A percentile compares a stretch with the other conserved stretches of the same genome.
Conservation (phyloP, 352 stramenopile species). For the Phytophthora pini region DNA sequence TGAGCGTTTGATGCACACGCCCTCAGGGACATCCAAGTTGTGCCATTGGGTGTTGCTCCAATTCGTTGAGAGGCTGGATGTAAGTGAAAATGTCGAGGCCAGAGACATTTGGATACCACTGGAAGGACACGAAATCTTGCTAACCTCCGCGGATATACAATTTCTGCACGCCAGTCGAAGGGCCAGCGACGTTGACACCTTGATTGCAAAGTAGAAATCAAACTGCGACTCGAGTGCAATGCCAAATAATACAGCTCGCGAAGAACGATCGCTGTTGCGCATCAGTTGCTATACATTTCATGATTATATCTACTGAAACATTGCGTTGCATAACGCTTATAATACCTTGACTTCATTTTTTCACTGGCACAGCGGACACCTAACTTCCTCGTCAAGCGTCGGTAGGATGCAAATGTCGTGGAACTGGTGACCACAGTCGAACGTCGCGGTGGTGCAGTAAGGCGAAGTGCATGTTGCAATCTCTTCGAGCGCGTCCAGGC, state of each 20-base stretch:
- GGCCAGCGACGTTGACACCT: no score
- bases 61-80: no score
- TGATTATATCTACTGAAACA: slow-evolving; percentile 17
- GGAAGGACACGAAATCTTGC: no score
- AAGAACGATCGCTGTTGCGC: slow-evolving; percentile 1
- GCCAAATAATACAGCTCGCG: neutral
- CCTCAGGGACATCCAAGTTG: no score
- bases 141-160: no score
- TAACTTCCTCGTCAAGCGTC: slow-evolving; percentile 30
- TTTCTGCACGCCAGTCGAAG: no score
- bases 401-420: slow-evolving; percentile 43
- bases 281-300: slow-evolving; percentile 26
- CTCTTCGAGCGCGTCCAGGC: slow-evolving; percentile 30
- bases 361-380: slow-evolving; percentile 37
- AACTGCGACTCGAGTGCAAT: no score
- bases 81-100: no score
- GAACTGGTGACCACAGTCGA: slow-evolving; percentile 46
- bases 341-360: neutral
- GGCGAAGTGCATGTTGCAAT: slow-evolving; percentile 10
- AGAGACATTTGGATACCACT: no score
- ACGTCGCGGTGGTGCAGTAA: slow-evolving; percentile 36
- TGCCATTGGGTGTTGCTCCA: no score
- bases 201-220: no score
- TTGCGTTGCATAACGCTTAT: neutral
- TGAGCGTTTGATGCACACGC: no score